A percentile compares a stretch with the other conserved stretches of the same genome.
Evolutionary conservation across 108 stramenopile species (phyloP).

Genomic region (Cyclotella cryptica): DNA sequence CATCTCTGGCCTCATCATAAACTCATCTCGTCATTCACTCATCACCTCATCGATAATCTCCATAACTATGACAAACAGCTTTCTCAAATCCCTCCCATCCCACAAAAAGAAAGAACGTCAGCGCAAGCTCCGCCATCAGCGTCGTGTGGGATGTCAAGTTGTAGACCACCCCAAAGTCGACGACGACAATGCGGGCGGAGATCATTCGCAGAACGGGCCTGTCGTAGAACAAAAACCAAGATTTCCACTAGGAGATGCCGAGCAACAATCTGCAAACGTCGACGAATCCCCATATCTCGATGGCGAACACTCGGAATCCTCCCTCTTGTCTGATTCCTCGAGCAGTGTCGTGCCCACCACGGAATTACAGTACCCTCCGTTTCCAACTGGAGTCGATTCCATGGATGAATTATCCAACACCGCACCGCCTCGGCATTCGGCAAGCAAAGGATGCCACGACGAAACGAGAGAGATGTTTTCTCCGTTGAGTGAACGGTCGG

Average conservation of each 20-base stretch:
- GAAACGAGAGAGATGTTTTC: constrained; percentile 5
- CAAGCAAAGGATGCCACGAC: background rate
- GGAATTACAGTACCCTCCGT: background rate
- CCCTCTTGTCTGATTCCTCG: background rate
- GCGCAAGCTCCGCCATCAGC: constrained; percentile 28
- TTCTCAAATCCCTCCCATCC: constrained; percentile 50
- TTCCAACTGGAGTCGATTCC: background rate
- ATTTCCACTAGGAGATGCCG: background rate
- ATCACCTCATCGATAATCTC: background rate
- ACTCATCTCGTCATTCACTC: too few species aligned
- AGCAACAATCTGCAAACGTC: background rate
- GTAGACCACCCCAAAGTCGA: background rate
- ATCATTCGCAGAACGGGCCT: background rate
- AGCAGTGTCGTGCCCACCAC: background rate
- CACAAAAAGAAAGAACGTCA: constrained; percentile 40
- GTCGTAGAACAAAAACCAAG: background rate
- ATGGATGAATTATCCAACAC: background rate
- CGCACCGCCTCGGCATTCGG: background rate
- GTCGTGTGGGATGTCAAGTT: constrained; percentile 3
- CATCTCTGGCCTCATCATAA: too few species aligned
- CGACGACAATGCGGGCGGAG: background rate
- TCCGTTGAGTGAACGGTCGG: background rate
- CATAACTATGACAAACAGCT: constrained; percentile 26
- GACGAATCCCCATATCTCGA: background rate
- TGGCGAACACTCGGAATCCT: background rate